Conservation (phyloP, 2,329 filamentous ascomycete genomes). For the Metarhizium sp. region DNA sequence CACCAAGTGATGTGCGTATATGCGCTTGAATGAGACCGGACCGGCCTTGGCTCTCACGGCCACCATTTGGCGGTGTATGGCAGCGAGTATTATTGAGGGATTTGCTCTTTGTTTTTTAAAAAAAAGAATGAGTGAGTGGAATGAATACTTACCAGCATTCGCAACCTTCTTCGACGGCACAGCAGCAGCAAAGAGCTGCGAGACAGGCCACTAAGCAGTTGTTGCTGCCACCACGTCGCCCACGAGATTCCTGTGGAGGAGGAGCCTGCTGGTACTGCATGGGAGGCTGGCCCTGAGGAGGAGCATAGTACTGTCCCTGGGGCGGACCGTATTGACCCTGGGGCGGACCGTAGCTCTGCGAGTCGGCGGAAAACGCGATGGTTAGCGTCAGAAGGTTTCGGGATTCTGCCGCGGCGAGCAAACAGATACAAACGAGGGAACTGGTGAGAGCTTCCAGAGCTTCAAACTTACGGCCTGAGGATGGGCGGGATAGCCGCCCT, state of each 20-base stretch:
- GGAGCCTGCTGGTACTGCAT: constrained; percentile 35
- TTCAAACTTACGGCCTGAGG: constrained; percentile 27
- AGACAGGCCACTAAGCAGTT: constrained; percentile 38
- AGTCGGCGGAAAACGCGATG: background rate
- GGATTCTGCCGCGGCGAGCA: background rate
- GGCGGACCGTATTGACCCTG: constrained; percentile 23
- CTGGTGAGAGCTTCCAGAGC: background rate
- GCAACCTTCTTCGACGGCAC: constrained; percentile 38
- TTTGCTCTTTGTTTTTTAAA: no score
- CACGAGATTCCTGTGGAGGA: constrained; percentile 18
- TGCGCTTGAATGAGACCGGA: background rate
- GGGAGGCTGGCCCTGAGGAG: constrained; percentile 27
- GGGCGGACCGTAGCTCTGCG: constrained; percentile 20
- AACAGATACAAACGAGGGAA: background rate
- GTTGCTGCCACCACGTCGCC: constrained; percentile 22
- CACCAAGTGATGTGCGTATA: background rate
- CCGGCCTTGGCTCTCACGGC: background rate
- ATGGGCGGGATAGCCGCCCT: constrained; percentile 28
- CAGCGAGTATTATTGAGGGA: background rate
- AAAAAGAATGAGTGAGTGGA: background rate
- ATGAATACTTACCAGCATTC: constrained; percentile 34
- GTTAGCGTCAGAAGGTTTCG: background rate
- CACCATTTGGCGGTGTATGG: background rate
- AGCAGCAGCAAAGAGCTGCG: constrained; percentile 41
- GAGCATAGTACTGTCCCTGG: constrained; percentile 21